Percentiles rank a stretch among this genome's conserved stretches.
Conservation (phyloP, 345 rosid genomes). For the Carallia pectinifolia region DNA sequence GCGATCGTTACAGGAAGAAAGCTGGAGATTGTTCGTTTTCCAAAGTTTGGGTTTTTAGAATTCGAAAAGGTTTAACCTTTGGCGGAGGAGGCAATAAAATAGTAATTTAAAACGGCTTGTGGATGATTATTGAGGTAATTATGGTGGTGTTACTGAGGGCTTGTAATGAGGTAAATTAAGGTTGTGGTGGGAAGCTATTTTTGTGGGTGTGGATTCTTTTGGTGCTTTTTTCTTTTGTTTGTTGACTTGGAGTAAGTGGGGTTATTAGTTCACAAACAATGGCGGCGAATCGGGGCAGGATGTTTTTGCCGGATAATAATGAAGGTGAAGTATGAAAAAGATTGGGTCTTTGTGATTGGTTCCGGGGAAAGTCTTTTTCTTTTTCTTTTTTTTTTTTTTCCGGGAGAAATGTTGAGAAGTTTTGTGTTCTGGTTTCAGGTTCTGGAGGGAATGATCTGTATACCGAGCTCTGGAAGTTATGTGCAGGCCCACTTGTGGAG, state of each 20-base stretch:
- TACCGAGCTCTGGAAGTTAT: slow-evolving; percentile 76
- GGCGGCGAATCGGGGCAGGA: slow-evolving; percentile 54
- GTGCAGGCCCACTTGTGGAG: slow-evolving; percentile 86
- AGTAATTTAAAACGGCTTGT: not conserved
- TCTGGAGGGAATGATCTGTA: slow-evolving; percentile 52
- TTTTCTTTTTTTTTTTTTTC: not conserved
- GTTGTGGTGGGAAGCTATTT: not conserved
- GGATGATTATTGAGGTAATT: slow-evolving; percentile 13
- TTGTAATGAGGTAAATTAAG: slow-evolving; percentile 16
- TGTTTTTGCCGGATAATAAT: slow-evolving; percentile 34
- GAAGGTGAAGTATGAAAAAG: slow-evolving; percentile 24
- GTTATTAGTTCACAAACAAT: slow-evolving; percentile 20
- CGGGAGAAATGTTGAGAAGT: slow-evolving; percentile 13
- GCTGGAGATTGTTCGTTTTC: not conserved
- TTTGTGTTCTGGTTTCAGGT: slow-evolving; percentile 30
- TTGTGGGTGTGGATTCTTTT: slow-evolving; percentile 1
- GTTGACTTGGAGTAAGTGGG: slow-evolving; percentile 3
- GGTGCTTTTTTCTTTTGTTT: not conserved
- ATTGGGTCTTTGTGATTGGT: slow-evolving; percentile 1
- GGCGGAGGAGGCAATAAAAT: not conserved
- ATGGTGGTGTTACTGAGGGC: slow-evolving; percentile 9
- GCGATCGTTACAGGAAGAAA: slow-evolving; percentile 30
- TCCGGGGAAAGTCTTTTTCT: not conserved
- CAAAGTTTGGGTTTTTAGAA: slow-evolving; percentile 9
- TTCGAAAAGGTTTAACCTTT: slow-evolving; percentile 17